Evolutionary conservation across 139 green algal species (phyloP), one percentile per base, ranked within the genome.

Genomic region (Closterium sp.): DNA sequence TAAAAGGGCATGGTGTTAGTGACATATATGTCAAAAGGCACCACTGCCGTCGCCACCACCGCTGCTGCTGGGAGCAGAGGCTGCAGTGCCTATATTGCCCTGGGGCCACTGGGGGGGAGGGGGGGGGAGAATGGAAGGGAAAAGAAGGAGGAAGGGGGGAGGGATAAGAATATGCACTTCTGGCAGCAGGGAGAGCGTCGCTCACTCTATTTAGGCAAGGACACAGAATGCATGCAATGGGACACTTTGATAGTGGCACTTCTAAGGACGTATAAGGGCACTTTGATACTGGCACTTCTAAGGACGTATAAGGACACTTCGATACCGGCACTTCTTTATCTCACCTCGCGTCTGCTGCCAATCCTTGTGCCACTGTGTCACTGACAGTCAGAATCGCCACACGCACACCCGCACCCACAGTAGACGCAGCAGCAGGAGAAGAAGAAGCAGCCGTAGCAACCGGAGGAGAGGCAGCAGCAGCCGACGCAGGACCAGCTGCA

Each of bases 321-420:
- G n/a, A n/a, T n/a, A 83, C 64, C 64, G 16, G 16, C 64, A 10
- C 16, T 83, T 83, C 9, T 84, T 6, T 84, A 3, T 2, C 76
- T 86, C 28, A 93, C 91, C 91, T 90, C 16, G 69, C 87, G 55
- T 94, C 92, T 23, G 84, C 16, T n/a, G 90, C 92, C 8, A 38
- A 3, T 8, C 90, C 89, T 21, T 21, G 10, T 5, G 92, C 84
- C 89, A 94, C 92, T 6, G 92, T 94, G 34, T 94, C 92, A 34
- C 89, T 93, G 28, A 94, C 92, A 25, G 92, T 94, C 23, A 94
- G 83, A 5, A 94, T 43, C 4, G 81, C 92, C 66, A 93, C 92
- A 10, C 89, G 88, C 34, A 94, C 91, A 33, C 33, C 28, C n/a
- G n/a, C 91, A 33, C 33, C 28, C 35, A 35, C 33, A 34, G 34